phyloP scores from a whole-genome alignment of 768 basidiomycete genomes.

The Phanerochaete sordida region DNA sequence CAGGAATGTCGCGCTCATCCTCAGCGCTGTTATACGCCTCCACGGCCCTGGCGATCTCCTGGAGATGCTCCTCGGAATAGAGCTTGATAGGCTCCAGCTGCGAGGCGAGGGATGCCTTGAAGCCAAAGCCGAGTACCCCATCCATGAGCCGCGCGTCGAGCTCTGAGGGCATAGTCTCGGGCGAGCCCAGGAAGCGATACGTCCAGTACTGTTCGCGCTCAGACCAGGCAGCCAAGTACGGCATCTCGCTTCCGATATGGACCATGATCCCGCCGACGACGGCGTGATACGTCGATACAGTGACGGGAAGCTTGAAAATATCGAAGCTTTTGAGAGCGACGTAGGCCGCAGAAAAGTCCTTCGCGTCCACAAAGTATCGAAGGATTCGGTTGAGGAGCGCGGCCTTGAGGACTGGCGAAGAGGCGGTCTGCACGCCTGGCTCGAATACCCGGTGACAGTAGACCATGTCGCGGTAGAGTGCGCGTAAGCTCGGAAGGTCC shows the following conservation, averaged over 20 bases:
- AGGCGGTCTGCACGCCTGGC: background rate
- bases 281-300: slow-evolving; percentile 15
- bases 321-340: slow-evolving; percentile 30
- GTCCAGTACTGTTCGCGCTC: slow-evolving; percentile 11
- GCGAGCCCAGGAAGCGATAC: slow-evolving; percentile 23
- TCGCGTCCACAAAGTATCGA: slow-evolving; percentile 38
- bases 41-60: background rate
- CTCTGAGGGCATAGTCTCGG: background rate
- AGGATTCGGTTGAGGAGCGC: slow-evolving; percentile 39
- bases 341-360: slow-evolving; percentile 48
- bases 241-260: slow-evolving; percentile 11
- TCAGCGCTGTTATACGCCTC: background rate
- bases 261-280: slow-evolving; percentile 13
- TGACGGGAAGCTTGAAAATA: slow-evolving; percentile 6
- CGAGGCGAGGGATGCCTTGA: background rate
- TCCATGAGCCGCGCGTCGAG: slow-evolving; percentile 14
- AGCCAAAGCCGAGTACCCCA: slow-evolving; percentile 13
- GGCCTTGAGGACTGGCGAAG: slow-evolving; percentile 11
- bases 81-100: background rate
- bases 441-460: background rate
- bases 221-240: background rate
- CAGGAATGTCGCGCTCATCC: background rate
- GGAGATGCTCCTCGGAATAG: background rate
- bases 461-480: background rate
- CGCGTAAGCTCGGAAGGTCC: background rate